Evolutionary conservation across 1,284 basidiomycete species (phyloP), one percentile per base, ranked within the genome.

Genomic region (Cutaneotrichosporon cyanovorans): DNA sequence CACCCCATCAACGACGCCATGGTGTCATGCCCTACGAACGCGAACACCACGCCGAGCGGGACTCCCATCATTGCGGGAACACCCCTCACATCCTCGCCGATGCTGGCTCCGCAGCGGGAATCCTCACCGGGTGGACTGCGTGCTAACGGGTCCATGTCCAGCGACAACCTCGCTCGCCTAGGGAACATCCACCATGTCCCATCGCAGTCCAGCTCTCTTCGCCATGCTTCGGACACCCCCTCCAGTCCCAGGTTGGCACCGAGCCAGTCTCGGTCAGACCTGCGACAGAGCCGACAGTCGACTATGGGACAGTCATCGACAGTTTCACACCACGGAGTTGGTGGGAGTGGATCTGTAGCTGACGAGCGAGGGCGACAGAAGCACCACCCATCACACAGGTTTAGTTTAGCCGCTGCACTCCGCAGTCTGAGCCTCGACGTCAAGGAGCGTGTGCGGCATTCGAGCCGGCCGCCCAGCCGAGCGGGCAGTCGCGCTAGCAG

Each of bases 331-430:
- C 7, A 28, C 25, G 25, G 25, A 28, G 25, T 28, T n/a, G n/a
- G n/a, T n/a, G n/a, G n/a, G n/a, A n/a, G n/a, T n/a, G n/a, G n/a
- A n/a, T n/a, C n/a, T n/a, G n/a, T n/a, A n/a, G n/a, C 12, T 19
- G 60, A 59, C 20, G 51, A 57, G 23, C 56, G 63, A 20, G 60
- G 60, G 3, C 48, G 61, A 7, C 18, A 40, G 25, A 28, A 28
- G 7, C 36, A 12, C 22, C 42, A 43, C 20, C 62, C 60, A 25
- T 43, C 48, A 20, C 47, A 48, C 44, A 63, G 65, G 33, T 73
- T 73, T 55, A 71, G 67, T 40, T 51, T 74, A 6, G 57, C 68
- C 1, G 64, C 65, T 1, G 69, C 73, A 2, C 51, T 73, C 5
- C 63, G 70, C 15, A 65, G 68, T 6, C 51, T 73, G 31, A 67